Base-by-base conservation (phyloP, 805 yeast species). In the Metschnikowia kofuensis region DNA sequence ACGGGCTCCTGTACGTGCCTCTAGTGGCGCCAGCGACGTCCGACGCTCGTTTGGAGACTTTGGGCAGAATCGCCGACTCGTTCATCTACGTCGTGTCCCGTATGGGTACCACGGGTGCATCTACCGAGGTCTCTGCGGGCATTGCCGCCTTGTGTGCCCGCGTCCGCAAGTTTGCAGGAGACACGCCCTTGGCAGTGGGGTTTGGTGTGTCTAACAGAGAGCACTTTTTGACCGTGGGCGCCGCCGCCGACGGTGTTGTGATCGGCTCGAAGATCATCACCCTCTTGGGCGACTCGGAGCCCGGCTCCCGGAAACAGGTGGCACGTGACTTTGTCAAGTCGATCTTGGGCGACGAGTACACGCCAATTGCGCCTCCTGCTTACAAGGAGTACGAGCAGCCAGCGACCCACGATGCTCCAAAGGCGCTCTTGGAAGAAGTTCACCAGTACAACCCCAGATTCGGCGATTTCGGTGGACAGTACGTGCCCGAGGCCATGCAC, bases 391-490 rank as follows among this genome's bases (percentile, higher is more conserved):
- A 56, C 47, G 52, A 44, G 26, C 43, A 54, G 11, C 52, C 56
- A 7, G 44, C 50, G 6, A 43, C 50, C 13, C 46, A 26, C 10
- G 72, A 64, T 43, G 74, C 70, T 44, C 68, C 74, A 38, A 56
- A 63, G 12, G 67, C 72, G 13, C 57, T 69, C 8, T 70, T 74
- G 34, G 75, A 75, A 49, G 94, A 86, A 66, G 51, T 55, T 6
- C 94, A 87, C 63, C 79, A 81, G 53, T 87, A 79, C 64, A 79
- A 83, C 57, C 85, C 92, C 49, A 78, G 86, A 54, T 92, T 92
- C 61, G 99, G 98, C 62, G 90, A 83, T 43, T 95, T 89, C 64
- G 99, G 99, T 66, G 99, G 99, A 51, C 99, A 94, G 74, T 94
- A 89, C 64, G 99, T 94, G 37, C 99, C 99, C 36, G 99, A 94